Conservation (phyloP, 106 monocot genomes). For the Triglochin maritima region DNA sequence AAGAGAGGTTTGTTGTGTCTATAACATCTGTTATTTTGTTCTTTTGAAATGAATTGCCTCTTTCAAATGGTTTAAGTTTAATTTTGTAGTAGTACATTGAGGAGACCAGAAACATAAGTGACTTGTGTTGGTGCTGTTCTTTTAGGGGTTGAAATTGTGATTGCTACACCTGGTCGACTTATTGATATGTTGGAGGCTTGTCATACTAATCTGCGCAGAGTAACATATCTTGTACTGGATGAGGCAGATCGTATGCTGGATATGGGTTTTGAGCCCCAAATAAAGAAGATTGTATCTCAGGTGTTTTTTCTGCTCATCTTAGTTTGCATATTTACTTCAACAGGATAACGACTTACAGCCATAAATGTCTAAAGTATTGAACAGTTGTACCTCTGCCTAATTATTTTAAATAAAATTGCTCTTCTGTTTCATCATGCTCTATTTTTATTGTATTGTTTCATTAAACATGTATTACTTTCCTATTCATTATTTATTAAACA, state of each 20-base stretch:
- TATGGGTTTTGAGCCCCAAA: slow-evolving; percentile 99
- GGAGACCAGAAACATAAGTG: background rate
- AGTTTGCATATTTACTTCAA: background rate
- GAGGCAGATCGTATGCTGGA: slow-evolving; percentile 99
- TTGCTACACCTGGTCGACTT: slow-evolving; percentile 90
- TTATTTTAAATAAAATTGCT: too few species aligned
- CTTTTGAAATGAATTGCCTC: slow-evolving; percentile 2
- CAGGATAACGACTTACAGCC: too few species aligned
- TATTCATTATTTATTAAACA: too few species aligned
- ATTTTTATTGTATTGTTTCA: too few species aligned
- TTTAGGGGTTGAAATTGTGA: slow-evolving; percentile 92
- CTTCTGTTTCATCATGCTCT: too few species aligned
- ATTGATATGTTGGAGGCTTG: slow-evolving; percentile 97
- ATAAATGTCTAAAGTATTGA: too few species aligned
- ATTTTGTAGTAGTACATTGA: too few species aligned
- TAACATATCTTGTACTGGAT: slow-evolving; percentile 92
- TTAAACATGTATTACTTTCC: too few species aligned
- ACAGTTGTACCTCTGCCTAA: too few species aligned
- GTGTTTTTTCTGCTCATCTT: slow-evolving; percentile 12
- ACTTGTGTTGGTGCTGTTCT: background rate
- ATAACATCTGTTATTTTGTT: background rate
- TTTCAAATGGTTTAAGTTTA: background rate
- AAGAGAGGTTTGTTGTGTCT: slow-evolving; percentile 45
- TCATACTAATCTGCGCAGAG: slow-evolving; percentile 72
- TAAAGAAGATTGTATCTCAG: slow-evolving; percentile 83